Evolutionary conservation across 306 rosid genomes (phyloP).

Genomic region (Prosopis cineraria): DNA sequence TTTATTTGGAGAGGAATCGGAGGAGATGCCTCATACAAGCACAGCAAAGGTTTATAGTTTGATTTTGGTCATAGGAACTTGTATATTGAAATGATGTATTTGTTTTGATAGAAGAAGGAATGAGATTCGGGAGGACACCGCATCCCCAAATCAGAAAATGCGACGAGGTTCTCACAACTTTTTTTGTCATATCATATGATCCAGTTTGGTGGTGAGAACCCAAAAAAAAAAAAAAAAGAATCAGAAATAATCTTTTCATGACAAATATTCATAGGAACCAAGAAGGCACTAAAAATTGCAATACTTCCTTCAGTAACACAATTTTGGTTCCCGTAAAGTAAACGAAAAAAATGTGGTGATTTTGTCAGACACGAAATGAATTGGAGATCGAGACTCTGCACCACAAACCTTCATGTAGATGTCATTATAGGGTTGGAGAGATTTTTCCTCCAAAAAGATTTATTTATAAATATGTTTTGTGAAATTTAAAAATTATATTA

Average conservation of each 20-base stretch:
- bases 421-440: too few species aligned
- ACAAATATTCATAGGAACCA: background rate
- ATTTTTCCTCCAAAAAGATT: too few species aligned
- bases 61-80: slow-evolving; percentile 30
- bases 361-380: too few species aligned
- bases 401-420: too few species aligned
- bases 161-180: background rate
- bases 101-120: background rate
- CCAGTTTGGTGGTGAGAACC: background rate
- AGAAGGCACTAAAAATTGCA: background rate
- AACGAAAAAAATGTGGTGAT: too few species aligned
- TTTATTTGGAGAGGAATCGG: slow-evolving; percentile 36
- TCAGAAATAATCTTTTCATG: background rate
- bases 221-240: background rate
- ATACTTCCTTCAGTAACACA: background rate
- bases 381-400: too few species aligned
- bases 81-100: slow-evolving; percentile 19
- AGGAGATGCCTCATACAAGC: slow-evolving; percentile 25
- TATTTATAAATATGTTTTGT: too few species aligned
- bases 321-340: background rate
- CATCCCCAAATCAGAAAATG: background rate
- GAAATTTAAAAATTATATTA: too few species aligned
- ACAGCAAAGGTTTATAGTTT: slow-evolving; percentile 8
- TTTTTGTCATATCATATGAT: background rate
- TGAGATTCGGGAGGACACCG: background rate